Evolutionary conservation across 108 stramenopile genomes (phyloP), one percentile per base, ranked within the genome.

Genomic region (Pelagomonas calceolata): DNA sequence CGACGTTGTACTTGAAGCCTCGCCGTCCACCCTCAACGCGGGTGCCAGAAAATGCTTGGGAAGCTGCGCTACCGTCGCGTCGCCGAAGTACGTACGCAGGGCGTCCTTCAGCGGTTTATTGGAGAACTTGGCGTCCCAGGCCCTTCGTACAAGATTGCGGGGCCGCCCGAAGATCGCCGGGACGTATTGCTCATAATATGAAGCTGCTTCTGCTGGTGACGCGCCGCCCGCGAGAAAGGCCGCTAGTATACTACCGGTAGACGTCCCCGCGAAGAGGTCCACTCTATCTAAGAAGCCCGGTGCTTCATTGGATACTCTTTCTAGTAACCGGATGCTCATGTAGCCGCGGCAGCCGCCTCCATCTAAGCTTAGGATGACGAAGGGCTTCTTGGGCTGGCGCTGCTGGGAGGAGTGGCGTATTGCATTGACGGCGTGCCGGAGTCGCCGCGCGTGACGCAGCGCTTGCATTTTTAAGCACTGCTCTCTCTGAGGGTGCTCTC

Each of bases 341-440:
- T 43, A 43, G 64, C 75, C 75, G 10, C 70, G 69, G 12, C 70
- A 36, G 29, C 75, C 75, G 64, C 75, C 75, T 9, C 75, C 75
- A 65, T 75, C 75, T 29, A 75, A 65, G 34, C 44, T 70, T 32
- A 75, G 18, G 45, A 75, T 75, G 63, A 65, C 65, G 34, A 65
- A 37, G 16, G 71, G 70, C 63, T 71, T 71, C 30, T 70, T n/a
- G n/a, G n/a, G n/a, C n/a, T n/a, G n/a, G n/a, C n/a, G n/a, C n/a
- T n/a, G n/a, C n/a, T n/a, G n/a, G n/a, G n/a, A n/a, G n/a, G n/a
- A n/a, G n/a, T n/a, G 39, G 39, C 39, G 39, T 12, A 5, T 5
- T 5, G 39, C 39, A 12, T 43, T 12, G 39, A 5, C 39, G 39
- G 9, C 39, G 39, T 12, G 5, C 39, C 39, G 39, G 39, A 43